phyloP scores from a whole-genome alignment of 2,329 filamentous ascomycete species.

The Nothopassalora personata region DNA sequence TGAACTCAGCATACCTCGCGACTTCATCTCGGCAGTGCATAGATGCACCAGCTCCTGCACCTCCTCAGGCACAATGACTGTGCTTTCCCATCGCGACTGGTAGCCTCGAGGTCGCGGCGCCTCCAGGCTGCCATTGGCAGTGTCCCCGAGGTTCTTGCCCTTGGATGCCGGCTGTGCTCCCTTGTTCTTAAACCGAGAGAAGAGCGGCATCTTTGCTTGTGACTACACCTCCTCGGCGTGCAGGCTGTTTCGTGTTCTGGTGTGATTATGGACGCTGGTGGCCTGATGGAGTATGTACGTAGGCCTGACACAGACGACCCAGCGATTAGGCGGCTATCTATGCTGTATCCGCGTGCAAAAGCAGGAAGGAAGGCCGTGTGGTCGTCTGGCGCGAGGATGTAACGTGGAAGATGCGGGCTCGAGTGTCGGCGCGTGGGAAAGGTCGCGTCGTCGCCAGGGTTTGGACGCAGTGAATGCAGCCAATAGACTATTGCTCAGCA shows the following conservation, averaged over 20 bases:
- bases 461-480: background rate
- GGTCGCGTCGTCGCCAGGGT: background rate
- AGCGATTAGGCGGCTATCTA: background rate
- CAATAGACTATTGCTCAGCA: background rate
- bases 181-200: constrained; percentile 67
- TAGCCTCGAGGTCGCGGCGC: constrained; percentile 67
- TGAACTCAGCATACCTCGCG: constrained; percentile 63
- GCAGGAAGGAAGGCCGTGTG: background rate
- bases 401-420: background rate
- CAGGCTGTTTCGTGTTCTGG: background rate
- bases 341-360: background rate
- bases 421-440: background rate
- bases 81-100: constrained; percentile 80
- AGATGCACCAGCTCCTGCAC: constrained; percentile 78
- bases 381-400: background rate
- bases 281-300: background rate
- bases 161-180: constrained; percentile 59
- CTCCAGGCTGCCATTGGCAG: constrained; percentile 31
- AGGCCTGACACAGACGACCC: background rate
- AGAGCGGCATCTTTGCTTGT: constrained; percentile 48
- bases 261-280: background rate
- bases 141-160: constrained; percentile 44
- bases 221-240: background rate
- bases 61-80: constrained; percentile 79
- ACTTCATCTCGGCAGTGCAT: constrained; percentile 88